Base-by-base conservation (phyloP, 352 stramenopile species). In the Phytophthora foliorum region DNA sequence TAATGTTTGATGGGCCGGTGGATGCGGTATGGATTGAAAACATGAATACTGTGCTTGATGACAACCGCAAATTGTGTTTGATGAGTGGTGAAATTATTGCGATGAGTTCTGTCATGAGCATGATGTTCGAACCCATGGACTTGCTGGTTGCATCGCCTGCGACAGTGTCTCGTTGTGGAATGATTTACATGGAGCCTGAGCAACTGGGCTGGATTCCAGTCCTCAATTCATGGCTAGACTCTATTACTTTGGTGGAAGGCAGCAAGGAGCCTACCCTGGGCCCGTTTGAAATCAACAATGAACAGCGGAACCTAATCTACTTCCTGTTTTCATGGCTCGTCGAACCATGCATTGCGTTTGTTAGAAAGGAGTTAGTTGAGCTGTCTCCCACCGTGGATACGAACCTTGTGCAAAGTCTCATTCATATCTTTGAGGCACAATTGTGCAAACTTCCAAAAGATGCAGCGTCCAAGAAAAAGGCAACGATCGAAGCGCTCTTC, bases 51-150 rank as follows among this genome's bases (percentile, higher is more conserved):
- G 94, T 98, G 27, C 82, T 98, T 6, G 94, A 98, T 56, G 94
- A 98, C 67, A 98, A 98, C 72, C 96, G 96, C 58, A 98, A 98
- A 44, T 65, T 98, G 25, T 98, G 94, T 48, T 75, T 98, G 32
- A 98, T 97, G 86, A 97, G 85, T 49, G 94, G 94, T 31, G 94
- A 98, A 76, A 98, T 98, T 60, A 97, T 98, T 60, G 95, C 94
- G 24, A 98, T 98, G 94, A 97, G 84, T 38, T 68, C 92, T 17
- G 86, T 93, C 29, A 98, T 98, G 92, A 98, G 92, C 57, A 98
- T 98, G 95, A 98, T 98, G 81, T 98, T 98, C 49, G 95, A 98
- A 71, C 91, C 93, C 2, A 97, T 98, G 88, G 92, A 98, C 71
- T 75, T 98, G 44, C 76, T 98, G n/a, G 89, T 97, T 8, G 95